Base-by-base conservation (phyloP, 2,329 filamentous ascomycete species). In the Colletotrichum filicis region DNA sequence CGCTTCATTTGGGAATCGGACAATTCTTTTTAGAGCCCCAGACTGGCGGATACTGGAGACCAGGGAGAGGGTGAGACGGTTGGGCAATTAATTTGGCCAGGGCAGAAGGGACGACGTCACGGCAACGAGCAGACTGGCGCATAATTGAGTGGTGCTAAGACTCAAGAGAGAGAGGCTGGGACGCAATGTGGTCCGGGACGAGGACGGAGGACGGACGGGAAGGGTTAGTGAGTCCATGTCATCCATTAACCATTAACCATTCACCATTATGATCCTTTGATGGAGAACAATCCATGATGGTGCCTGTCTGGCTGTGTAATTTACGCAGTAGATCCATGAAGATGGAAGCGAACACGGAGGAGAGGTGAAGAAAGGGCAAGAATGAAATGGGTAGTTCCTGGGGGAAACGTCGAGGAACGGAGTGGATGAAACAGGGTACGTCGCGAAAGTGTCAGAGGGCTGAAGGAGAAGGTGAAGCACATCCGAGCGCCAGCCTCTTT, bases 371-470 rank as follows among this genome's bases (percentile, higher is more conserved):
- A 19, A 42, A 19, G 14, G 37, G 37, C 37, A 19, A 42, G 37
- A 42, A 8, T 19, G 37, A 19, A n/a, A 52, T 32, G 37, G 37
- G 37, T 49, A n/a, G 63, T 46, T 16, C 19, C 35, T n/a, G 49
- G 30, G 11, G 22, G 49, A 37, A 26, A 14, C 49, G 16, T 32
- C 16, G n/a, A 42, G 19, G 26, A 37, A 26, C 9, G 30, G n/a
- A 32, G n/a, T 19, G 60, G 53, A 28, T 68, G 80, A 82, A 81
- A 82, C 80, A 67, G 73, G 77, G 72, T 71, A 35, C 70, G 80
- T 81, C 79, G 79, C 80, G 79, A 74, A 68, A 75, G 55, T 77
- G 80, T 82, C 78, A 76, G 79, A 81, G 77, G 61, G 67, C 71
- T 71, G 56, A 58, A 61, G 61, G 66, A 75, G 75, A 53, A 42